Base-by-base conservation (phyloP, 2,329 filamentous ascomycete genomes). In the Colletotrichum orchidophilum region DNA sequence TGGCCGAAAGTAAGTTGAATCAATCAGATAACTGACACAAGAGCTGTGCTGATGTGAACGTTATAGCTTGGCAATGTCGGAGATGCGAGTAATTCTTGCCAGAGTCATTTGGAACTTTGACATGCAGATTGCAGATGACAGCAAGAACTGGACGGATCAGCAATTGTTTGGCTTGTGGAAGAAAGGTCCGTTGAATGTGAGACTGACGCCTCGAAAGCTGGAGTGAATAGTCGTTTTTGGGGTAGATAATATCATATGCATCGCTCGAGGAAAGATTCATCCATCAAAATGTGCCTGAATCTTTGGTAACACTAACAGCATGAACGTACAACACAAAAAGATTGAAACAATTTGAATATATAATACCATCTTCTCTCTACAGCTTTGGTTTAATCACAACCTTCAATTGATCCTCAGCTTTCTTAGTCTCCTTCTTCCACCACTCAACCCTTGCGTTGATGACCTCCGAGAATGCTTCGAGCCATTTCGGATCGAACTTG, bases 31-130 rank as follows among this genome's bases (percentile, higher is more conserved):
- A 9, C 2, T 5, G 2, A 9, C 5, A 12, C 12, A 1, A 39
- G 6, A 11, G 18, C 2, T 15, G 4, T 1, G 8, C 35, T 35
- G 3, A 46, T 5, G 24, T 21, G 7, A 26, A 3, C n/a, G 2
- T 21, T 29, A 7, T 15, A 74, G 81, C 66, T 79, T 86, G 21
- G 86, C 86, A 0, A 84, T 84, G 59, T 80, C 80, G 1, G 86
- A 88, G 73, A 85, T 88, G 82, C 81, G 85, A 1, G 71, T 87
- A 5, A 83, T 87, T 9, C 73, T 87, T 1, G 80, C 84, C 1
- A 80, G 81, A 11, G 67, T 88, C 15, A 74, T 88, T 3, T 86
- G 78, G 68, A 81, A 83, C 18, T 87, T 87, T 60, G 85, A 87
- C 57, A 71, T 86, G 54, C 74, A 80, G 49, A 75, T 86, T 1